A percentile compares a stretch with the other conserved stretches of the same genome.
These are phyloP conservation scores for Talaromyces sp. DNA, from an alignment of 2,329 filamentous ascomycete species.

Conservation along the genomic window DNA sequence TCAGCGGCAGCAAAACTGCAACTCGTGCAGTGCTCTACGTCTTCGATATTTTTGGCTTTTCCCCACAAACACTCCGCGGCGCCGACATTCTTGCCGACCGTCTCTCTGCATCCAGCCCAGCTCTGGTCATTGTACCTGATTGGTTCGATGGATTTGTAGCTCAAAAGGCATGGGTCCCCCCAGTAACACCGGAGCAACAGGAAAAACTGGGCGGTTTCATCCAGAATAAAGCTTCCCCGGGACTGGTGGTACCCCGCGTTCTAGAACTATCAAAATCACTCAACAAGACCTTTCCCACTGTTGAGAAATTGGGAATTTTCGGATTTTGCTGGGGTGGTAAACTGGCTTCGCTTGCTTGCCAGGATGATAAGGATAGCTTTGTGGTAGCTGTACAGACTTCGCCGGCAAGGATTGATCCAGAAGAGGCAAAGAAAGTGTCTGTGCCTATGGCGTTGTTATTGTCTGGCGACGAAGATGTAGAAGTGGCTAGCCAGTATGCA, in stretches of 20 bases:
- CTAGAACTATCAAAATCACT: slow-evolving; percentile 40
- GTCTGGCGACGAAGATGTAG: slow-evolving; percentile 22
- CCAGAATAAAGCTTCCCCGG: slow-evolving; percentile 33
- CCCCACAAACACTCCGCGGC: slow-evolving; percentile 65
- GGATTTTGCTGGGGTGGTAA: slow-evolving; percentile 73
- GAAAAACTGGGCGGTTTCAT: slow-evolving; percentile 58
- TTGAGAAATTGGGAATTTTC: slow-evolving; percentile 58
- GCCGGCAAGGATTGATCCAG: slow-evolving; percentile 7
- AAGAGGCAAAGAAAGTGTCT: slow-evolving; percentile 4
- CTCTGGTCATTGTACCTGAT: slow-evolving; percentile 34
- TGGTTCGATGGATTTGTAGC: slow-evolving; percentile 43
- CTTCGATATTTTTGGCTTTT: slow-evolving; percentile 61
- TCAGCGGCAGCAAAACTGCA: slow-evolving; percentile 5
- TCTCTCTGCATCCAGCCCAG: slow-evolving; percentile 22
- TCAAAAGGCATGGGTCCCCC: slow-evolving; percentile 51
- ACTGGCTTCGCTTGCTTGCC: slow-evolving; percentile 32
- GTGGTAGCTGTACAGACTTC: slow-evolving; percentile 9
- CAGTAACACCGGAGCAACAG: slow-evolving; percentile 61
- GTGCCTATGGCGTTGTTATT: slow-evolving; percentile 10
- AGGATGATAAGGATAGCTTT: slow-evolving; percentile 1
- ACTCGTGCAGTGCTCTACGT: slow-evolving; percentile 8
- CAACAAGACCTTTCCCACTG: slow-evolving; percentile 47
- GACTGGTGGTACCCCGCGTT: slow-evolving; percentile 26
- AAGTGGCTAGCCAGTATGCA: slow-evolving; percentile 16
- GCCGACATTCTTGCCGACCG: slow-evolving; percentile 49